Base-by-base conservation (phyloP, 2,329 filamentous ascomycete genomes). In the Seiridium unicorne region DNA sequence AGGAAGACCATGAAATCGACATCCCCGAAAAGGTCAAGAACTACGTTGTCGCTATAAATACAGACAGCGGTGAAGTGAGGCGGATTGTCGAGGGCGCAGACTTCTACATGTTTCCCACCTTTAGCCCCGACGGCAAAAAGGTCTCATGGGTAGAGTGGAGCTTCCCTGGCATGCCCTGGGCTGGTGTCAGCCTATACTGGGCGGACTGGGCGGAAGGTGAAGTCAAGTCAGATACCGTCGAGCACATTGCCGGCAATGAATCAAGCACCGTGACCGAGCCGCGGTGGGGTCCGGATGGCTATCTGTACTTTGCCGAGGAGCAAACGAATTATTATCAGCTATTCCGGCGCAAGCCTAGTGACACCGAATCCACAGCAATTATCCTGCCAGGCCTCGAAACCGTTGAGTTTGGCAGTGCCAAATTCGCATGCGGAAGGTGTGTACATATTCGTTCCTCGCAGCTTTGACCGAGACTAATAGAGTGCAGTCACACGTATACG, bases 91-190 rank as follows among this genome's bases (percentile, higher is more conserved):
- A 72, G 4, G 80, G 77, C 0, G 77, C 80, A 3, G 83, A 85
- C 65, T 85, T 85, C 56, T 85, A 84, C 65, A 78, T 76, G 31
- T 74, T 77, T 31, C 81, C 83, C 0, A 76, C 76, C 13, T 84
- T 81, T 63, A 81, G 76, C 61, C 74, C 70, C 0, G 76, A 81
- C 61, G 80, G 81, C 1, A 72, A 68, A 5, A 76, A 74, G 55
- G 63, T 84, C 34, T 75, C 71, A n/a, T 85, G 83, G 82, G 72
- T 81, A 10, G 78, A 85, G 61, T 86, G 83, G 83, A 71, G 80
- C 18, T 81, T 84, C 63, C 83, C 82, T 0, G 75, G 81, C 54
- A 77, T 85, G 71, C 80, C 81, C 0, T 85, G 82, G 72, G 77
- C 77, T 1, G 76, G 77, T 1, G 77, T 76, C 2, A 74, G 78